These are phyloP conservation scores for Phytophthora aleatoria DNA, from an alignment of 352 stramenopile genomes.

Conservation along the genomic window DNA sequence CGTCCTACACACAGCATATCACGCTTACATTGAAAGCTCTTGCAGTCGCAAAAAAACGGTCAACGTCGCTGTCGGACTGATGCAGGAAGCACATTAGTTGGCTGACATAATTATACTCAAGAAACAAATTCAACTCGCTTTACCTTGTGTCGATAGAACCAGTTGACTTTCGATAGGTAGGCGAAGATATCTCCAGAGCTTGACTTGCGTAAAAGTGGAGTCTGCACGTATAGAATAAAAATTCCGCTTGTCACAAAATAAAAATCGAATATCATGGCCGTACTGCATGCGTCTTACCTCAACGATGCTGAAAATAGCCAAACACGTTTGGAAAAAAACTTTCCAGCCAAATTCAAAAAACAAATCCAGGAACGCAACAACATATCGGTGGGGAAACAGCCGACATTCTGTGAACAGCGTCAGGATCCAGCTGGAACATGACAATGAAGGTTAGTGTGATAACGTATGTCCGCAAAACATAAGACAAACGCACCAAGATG, in stretches of 20 bases:
- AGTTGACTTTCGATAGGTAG: constrained; percentile 38
- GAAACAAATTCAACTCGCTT: not conserved
- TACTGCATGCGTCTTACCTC: constrained; percentile 24
- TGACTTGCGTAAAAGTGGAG: constrained; percentile 26
- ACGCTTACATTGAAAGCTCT: constrained; percentile 39
- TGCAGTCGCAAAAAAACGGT: constrained; percentile 40
- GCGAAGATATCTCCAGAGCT: constrained; percentile 36
- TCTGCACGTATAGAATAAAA: constrained; percentile 8
- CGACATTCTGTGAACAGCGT: constrained; percentile 59
- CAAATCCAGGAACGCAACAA: constrained; percentile 48
- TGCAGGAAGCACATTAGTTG: constrained; percentile 8
- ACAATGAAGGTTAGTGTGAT: constrained; percentile 1
- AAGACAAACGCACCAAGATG: constrained; percentile 40
- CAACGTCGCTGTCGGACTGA: constrained; percentile 42
- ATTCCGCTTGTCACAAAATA: too few species aligned
- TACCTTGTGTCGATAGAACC: constrained; percentile 48
- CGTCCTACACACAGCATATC: not conserved
- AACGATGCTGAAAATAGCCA: constrained; percentile 44
- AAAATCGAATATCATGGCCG: too few species aligned
- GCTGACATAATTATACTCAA: not conserved
- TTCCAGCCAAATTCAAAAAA: constrained; percentile 61
- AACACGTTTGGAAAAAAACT: constrained; percentile 48
- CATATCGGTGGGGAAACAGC: constrained; percentile 42
- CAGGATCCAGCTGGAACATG: constrained; percentile 46
- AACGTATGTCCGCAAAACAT: constrained; percentile 4